Percentiles rank a stretch among this genome's conserved stretches.
Conservation (phyloP, 164 flowering plant species). For the Kalanchoe fedtschenkoi region DNA sequence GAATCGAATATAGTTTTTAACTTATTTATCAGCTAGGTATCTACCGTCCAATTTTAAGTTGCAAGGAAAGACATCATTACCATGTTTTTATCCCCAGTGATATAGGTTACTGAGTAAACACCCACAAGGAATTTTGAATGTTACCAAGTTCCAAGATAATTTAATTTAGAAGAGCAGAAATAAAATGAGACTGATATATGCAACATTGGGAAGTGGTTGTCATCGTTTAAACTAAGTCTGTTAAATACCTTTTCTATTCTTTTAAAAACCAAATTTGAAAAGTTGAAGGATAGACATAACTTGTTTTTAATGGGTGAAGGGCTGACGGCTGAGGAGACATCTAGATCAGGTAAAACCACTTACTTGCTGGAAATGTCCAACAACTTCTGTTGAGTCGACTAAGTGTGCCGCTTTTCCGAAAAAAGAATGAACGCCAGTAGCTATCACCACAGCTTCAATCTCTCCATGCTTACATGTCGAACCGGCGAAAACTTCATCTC, state of each 20-base stretch:
- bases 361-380: constrained; percentile 79
- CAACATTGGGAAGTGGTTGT: neutral
- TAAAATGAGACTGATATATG: too few relatives aligned
- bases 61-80: neutral
- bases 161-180: too few relatives aligned
- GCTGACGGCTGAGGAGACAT: neutral
- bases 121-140: neutral
- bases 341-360: neutral
- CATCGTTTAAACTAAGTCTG: neutral
- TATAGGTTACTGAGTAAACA: neutral
- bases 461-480: constrained; percentile 82
- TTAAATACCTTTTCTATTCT: neutral
- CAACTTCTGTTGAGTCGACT: constrained; percentile 63
- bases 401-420: constrained; percentile 75
- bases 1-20: too few relatives aligned
- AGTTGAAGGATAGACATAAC: neutral
- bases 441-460: constrained; percentile 76
- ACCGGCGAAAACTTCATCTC: constrained; percentile 76
- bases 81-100: neutral
- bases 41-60: neutral
- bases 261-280: neutral
- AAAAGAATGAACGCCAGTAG: constrained; percentile 68
- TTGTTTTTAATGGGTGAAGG: neutral
- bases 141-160: neutral
- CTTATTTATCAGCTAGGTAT: neutral